Evolutionary conservation across 2,329 filamentous ascomycete genomes (phyloP).

Genomic region (Phialophora macrospora): DNA sequence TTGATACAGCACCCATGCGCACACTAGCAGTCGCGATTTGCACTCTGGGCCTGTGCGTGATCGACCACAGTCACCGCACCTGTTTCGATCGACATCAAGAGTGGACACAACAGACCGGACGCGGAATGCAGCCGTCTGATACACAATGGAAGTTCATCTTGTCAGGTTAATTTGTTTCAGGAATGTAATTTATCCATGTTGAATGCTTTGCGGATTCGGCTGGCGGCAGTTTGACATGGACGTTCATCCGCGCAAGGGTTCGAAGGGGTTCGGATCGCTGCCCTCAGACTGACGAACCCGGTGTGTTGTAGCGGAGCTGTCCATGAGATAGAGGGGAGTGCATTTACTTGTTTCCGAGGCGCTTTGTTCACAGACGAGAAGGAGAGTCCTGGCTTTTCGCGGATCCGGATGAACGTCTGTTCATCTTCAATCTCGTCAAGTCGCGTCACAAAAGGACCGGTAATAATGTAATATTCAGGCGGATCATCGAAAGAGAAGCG

Average conservation of each 20-base stretch:
- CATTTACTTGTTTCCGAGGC: too few species aligned
- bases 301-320: conserved; percentile 14
- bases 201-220: conserved; percentile 18
- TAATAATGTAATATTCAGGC: background rate
- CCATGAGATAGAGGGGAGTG: background rate
- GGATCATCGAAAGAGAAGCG: too few species aligned
- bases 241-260: conserved; percentile 34
- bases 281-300: conserved; percentile 35
- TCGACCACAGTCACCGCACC: too few species aligned
- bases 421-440: background rate
- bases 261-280: conserved; percentile 28
- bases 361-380: too few species aligned
- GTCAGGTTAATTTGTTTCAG: background rate
- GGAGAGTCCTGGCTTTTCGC: background rate
- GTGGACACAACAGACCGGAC: too few species aligned
- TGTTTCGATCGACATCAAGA: too few species aligned
- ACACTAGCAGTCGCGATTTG: too few species aligned
- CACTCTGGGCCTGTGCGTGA: too few species aligned
- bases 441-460: too few species aligned
- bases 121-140: too few species aligned
- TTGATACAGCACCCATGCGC: too few species aligned
- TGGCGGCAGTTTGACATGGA: conserved; percentile 5
- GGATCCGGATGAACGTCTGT: background rate
- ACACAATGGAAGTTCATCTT: too few species aligned
- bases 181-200: conserved; percentile 22